These are phyloP conservation scores for Verticillium nonalfalfae DNA, from an alignment of 2,329 filamentous ascomycete species.

Conservation along the genomic window DNA sequence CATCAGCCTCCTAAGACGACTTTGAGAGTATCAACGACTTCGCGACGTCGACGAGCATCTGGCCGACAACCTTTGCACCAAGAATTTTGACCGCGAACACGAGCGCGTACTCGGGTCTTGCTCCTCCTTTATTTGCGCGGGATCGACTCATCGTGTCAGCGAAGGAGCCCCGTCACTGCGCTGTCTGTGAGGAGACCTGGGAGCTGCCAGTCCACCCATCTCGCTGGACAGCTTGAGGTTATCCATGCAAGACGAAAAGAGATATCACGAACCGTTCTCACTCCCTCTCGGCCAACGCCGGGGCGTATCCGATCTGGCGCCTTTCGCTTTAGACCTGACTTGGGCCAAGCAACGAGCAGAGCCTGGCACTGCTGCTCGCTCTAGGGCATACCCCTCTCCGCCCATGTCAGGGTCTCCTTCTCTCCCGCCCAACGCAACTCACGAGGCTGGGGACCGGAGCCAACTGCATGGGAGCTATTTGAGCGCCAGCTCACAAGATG, in stretches of 20 bases:
- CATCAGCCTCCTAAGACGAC: not conserved
- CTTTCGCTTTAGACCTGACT: constrained; percentile 49
- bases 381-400: constrained; percentile 62
- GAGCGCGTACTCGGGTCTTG: not conserved
- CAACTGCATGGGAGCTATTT: constrained; percentile 36
- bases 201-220: not conserved
- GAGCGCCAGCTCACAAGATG: constrained; percentile 38
- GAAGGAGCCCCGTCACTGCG: constrained; percentile 12
- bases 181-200: not conserved
- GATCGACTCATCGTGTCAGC: not conserved
- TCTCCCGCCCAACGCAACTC: constrained; percentile 51
- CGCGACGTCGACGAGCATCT: not conserved
- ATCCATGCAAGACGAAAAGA: constrained; percentile 50
- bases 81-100: not conserved
- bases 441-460: constrained; percentile 49
- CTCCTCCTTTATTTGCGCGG: not conserved
- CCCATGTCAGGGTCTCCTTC: constrained; percentile 68
- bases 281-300: constrained; percentile 52
- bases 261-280: constrained; percentile 34
- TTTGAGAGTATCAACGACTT: not conserved
- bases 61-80: not conserved
- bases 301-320: constrained; percentile 48
- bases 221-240: constrained; percentile 16
- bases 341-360: constrained; percentile 44
- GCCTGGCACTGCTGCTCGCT: constrained; percentile 46